Evolutionary conservation across 75 land plant species (phyloP), one percentile per base, ranked within the genome.

Genomic region (Pseudotsuga menziesii): DNA sequence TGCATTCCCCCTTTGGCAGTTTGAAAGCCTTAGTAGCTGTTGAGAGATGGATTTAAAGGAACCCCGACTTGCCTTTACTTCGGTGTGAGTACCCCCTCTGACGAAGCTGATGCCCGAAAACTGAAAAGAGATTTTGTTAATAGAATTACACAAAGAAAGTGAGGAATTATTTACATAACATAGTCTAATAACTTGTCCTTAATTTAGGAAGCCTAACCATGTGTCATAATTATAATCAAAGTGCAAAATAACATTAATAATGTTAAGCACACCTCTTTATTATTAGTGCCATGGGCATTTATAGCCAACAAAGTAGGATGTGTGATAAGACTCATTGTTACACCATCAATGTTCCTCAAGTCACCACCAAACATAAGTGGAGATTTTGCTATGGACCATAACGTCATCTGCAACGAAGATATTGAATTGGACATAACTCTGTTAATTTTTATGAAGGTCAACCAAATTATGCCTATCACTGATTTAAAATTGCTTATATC

Each of bases 331-430:
- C 56, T 76, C 29, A 83, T 85, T 27, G 99, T 94, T 25, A 61
- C 61, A 3, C 85, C 64, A 77, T 97, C 98, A 72, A 92, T 80
- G 14, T 82, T 70, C 73, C 89, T 91, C 77, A 97, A 57, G 83
- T 97, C 99, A 58, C 99, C 99, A 61, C 99, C 99, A 85, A 85
- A 94, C 89, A 97, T 89, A 56, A 97, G 86, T 56, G 99, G 99
- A 73, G 95, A 92, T 76, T 86, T 97, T 52, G 92, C 90, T 83
- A 97, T 97, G 22, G 98, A 83, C 99, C 99, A 97, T 11, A 97
- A 78, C 73, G 97, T 92, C 87, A 97, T 78, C 99, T 97, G 88
- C 44, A 39, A n/a, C 39, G 17, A 9, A 66, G 35, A 60, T 3
- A 36, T 19, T 9, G 58, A 72, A 29, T 19, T 9, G 12, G 27